Percentiles rank a stretch among this genome's conserved stretches.
Conservation (phyloP, 2,329 filamentous ascomycete genomes). For the Alternaria hordeiaustralica region DNA sequence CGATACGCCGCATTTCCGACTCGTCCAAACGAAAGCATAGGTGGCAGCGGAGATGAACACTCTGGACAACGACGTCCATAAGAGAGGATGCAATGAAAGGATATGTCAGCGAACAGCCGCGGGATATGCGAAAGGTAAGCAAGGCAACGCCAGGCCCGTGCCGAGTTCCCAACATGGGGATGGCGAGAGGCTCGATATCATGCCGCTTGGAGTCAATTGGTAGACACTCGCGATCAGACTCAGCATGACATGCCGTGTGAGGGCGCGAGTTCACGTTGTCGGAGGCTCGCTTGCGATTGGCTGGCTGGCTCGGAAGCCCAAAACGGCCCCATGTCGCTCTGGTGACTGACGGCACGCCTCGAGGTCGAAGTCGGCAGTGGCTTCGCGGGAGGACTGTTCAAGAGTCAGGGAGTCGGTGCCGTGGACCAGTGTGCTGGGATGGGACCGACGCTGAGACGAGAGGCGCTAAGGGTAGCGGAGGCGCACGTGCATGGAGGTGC, state of each 20-base stretch:
- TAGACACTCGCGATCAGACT: constrained; percentile 14
- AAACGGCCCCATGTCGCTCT: constrained; percentile 15
- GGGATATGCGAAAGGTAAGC: constrained; percentile 2
- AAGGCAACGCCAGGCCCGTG: constrained; percentile 8
- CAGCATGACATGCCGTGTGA: constrained; percentile 22
- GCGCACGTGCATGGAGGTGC: constrained; percentile 13
- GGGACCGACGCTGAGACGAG: not conserved
- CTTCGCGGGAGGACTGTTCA: not conserved
- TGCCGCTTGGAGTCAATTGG: constrained; percentile 21
- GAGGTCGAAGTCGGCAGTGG: constrained; percentile 10
- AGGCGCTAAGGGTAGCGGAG: constrained; percentile 18
- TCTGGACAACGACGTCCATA: constrained; percentile 1
- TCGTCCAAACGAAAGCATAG: constrained; percentile 36
- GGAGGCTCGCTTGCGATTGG: constrained; percentile 22
- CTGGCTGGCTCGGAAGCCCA: not conserved
- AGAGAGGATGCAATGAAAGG: constrained; percentile 6
- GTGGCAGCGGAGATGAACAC: constrained; percentile 3
- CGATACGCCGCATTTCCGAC: constrained; percentile 41
- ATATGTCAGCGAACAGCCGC: constrained; percentile 7
- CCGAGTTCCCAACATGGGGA: not conserved
- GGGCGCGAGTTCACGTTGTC: constrained; percentile 25
- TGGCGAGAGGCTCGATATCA: constrained; percentile 9
- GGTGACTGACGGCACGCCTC: constrained; percentile 15
- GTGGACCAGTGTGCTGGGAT: constrained; percentile 23
- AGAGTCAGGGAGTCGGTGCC: constrained; percentile 14